Conservation (phyloP, 176 grass and related monocot species). For the Avena sativa region DNA sequence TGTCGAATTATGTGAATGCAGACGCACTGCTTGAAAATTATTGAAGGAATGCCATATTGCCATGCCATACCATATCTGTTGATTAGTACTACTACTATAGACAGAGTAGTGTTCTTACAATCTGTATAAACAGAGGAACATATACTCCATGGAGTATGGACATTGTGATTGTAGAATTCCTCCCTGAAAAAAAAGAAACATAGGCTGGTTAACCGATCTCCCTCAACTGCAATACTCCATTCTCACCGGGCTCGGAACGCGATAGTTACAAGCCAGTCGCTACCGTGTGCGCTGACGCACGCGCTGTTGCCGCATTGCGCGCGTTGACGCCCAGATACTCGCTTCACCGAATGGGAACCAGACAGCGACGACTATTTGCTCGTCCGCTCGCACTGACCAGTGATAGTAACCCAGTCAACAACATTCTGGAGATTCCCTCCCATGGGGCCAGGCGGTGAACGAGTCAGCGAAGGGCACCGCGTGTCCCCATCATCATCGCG, state of each 20-base stretch:
- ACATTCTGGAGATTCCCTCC: background rate
- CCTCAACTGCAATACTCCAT: background rate
- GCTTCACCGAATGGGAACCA: background rate
- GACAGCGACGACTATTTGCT: background rate
- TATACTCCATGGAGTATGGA: too few species aligned
- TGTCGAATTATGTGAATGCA: background rate
- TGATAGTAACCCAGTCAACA: too few species aligned
- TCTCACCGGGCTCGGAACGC: background rate
- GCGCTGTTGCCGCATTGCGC: background rate
- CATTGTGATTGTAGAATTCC: too few species aligned
- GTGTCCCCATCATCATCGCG: background rate
- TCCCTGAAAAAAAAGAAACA: background rate
- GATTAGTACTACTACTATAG: too few species aligned
- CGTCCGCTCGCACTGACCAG: too few species aligned
- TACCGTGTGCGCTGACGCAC: conserved; percentile 10
- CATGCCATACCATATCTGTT: background rate
- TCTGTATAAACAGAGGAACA: too few species aligned
- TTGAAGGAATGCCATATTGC: background rate
- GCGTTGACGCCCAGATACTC: background rate
- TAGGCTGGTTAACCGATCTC: too few species aligned
- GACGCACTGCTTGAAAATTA: background rate
- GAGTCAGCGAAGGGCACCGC: background rate
- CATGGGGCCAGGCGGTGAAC: background rate
- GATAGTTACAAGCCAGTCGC: background rate
- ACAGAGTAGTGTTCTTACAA: too few species aligned